Evolutionary conservation across 345 rosid genomes (phyloP), one percentile per base, ranked within the genome.

Genomic region (Aurinia saxatilis): DNA sequence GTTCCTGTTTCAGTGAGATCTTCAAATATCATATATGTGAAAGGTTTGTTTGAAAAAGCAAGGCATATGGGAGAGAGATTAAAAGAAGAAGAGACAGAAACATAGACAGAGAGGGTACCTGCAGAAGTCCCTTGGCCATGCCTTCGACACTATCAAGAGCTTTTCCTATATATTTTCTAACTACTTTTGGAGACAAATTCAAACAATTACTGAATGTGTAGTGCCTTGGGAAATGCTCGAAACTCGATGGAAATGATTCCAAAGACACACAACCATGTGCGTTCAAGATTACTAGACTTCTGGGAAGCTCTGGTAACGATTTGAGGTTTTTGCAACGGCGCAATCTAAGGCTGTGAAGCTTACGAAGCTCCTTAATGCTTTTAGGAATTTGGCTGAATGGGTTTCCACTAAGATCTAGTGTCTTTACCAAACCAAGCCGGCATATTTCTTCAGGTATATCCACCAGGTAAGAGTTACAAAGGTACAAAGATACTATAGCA

Each of bases 171-270:
- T 8, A 47, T 5, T 60, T 1, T 59, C 31, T 38, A 11, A 44
- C 42, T 0, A 21, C 27, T 30, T 66, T 14, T 30, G 35, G 35
- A 15, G 65, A 46, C n/a, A 66, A 14, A 1, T 12, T 19, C 45
- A 61, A 42, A 60, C 77, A 73, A 34, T 73, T 73, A 60, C 39
- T 54, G 50, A 73, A 66, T 21, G 49, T 38, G 51, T 12, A 59
- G 23, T 11, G 13, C 52, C 60, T 64, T n/a, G 44, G 25, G 12
- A 52, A 18, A 37, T 37, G n/a, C 17, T 19, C 14, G 0, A 38
- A 40, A 13, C 41, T 14, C 1, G 42, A 10, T 5, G 69, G 41
- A 17, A 50, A 10, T 36, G 15, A 31, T 57, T 71, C 2, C 1
- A 71, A 54, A 15, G 65, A 53, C 14, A 37, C 12, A n/a, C 77